phyloP scores from a whole-genome alignment of 495 filamentous ascomycete species.

The Lophiotrema nucula region DNA sequence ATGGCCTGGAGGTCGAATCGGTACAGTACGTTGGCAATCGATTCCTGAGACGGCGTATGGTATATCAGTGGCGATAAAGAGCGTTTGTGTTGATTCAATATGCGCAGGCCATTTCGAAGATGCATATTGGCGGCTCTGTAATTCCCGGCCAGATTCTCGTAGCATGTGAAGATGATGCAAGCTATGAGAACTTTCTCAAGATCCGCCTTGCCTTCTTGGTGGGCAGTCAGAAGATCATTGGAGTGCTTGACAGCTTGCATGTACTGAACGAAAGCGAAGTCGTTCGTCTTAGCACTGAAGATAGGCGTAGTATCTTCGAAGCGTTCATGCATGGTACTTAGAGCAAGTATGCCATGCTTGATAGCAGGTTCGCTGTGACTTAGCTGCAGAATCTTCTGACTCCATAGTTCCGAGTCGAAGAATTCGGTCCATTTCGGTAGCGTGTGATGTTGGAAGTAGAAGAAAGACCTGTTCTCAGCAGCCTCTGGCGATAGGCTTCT shows the following conservation, averaged over 20 bases:
- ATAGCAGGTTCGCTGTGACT: conserved; percentile 33
- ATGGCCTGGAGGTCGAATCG: conserved; percentile 35
- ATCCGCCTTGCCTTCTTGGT: conserved; percentile 20
- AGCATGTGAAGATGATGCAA: conserved; percentile 36
- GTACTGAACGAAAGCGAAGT: conserved; percentile 35
- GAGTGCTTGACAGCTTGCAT: conserved; percentile 34
- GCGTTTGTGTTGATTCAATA: conserved; percentile 24
- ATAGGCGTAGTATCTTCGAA: conserved; percentile 14
- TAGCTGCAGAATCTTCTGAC: conserved; percentile 30
- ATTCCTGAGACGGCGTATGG: conserved; percentile 10
- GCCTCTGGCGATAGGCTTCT: conserved; percentile 21
- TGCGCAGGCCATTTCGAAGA: conserved; percentile 30
- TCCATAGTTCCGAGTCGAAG: conserved; percentile 36
- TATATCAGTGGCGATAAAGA: neutral
- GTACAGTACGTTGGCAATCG: conserved; percentile 25
- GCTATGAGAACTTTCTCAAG: conserved; percentile 32
- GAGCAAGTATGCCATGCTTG: conserved; percentile 33
- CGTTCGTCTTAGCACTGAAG: conserved; percentile 16
- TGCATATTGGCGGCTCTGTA: conserved; percentile 34
- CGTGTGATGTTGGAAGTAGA: conserved; percentile 29
- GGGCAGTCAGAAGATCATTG: conserved; percentile 25
- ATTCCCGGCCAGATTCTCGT: conserved; percentile 34
- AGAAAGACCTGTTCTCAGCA: conserved; percentile 28
- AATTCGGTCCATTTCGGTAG: conserved; percentile 35
- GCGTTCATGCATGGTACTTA: conserved; percentile 33